Evolutionary conservation across 345 rosid genomes (phyloP), one percentile per base, ranked within the genome.

Genomic region (Physaria fendleri): DNA sequence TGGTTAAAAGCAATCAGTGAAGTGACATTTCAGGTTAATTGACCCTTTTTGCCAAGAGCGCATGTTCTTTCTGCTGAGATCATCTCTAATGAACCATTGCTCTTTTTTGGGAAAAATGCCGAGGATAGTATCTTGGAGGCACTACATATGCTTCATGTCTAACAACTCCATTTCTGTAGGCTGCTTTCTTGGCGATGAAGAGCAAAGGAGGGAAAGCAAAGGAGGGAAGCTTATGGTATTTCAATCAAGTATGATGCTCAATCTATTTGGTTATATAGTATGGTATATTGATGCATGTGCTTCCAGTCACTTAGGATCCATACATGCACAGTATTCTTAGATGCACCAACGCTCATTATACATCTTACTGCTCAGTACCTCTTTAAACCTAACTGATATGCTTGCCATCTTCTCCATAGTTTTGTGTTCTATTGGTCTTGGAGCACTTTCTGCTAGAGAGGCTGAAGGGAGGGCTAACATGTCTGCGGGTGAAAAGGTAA

Each of bases 161-260:
- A 27, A 60, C 34, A n/a, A 20, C 15, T 40, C 6, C 16, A 28
- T 54, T 37, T 32, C 24, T 70, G 53, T 81, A 90, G 95, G 95
- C 95, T 59, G 84, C 90, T 57, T 90, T 76, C 76, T 75, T 87
- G 81, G 95, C 97, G 55, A 77, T 87, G 91, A 87, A 85, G 77
- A 82, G 74, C 65, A 83, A 76, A 56, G 97, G 97, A 21, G 95
- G 97, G 65, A 87, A 90, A 82, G 74, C 65, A 83, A 76, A 56
- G 97, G 97, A 21, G 95, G 97, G 65, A 87, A 90, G 75, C 94
- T 90, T 62, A 59, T 90, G 75, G 91, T 87, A 56, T 87, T 87
- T 74, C 97, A 90, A 71, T 87, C 97, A 85, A 95, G 97, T 73
- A 70, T 28, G 51, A 17, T 48, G 8, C 43, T 33, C 25, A 28